Evolutionary conservation across 2,329 filamentous ascomycete species (phyloP), one percentile per base, ranked within the genome.

Genomic region (Sarocladiaceae sp.): DNA sequence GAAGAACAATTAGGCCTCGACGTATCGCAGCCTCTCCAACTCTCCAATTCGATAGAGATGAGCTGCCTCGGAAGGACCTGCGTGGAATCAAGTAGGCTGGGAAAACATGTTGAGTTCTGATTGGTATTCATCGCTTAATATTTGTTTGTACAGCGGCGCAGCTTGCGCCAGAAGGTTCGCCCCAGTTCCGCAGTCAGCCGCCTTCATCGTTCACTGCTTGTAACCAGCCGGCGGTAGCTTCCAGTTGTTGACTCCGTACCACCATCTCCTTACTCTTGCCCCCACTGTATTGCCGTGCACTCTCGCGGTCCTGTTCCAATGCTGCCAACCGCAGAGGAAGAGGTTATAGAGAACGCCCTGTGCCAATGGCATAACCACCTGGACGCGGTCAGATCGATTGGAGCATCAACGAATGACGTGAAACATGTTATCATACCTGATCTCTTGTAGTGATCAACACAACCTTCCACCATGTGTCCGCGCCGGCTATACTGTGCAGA

Each of bases 181-280:
- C 17, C 17, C 18, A 17, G 12, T 22, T 5, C 20, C 18, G 6
- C 18, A 4, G 37, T 11, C 4, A 20, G 20, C 37, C 13, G 4
- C 11, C 23, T 8, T 25, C 5, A 11, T 18, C 12, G 40, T 17
- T 44, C 37, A 52, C 29, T 29, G 35, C 23, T 17, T 52, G 36
- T 37, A 51, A 36, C 50, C 58, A 17, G 31, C 31, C 40, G 46
- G 46, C 48, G 87, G 86, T 53, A 93, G 69, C 47, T 79, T 77
- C 94, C 94, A 97, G 63, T 95, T 90, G 65, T 97, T 97, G 17
- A 96, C 88, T 20, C 80, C 82, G 74, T 90, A 97, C 93, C 94
- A 99, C 94, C 93, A 97, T 58, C 91, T 78, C 60, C 94, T 79
- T 47, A 94, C 72, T 59, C 81, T 82, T 6, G 88, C 90, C 20